Evolutionary conservation across 306 rosid species (phyloP), one percentile per base, ranked within the genome.

Genomic region (Psophocarpus tetragonolobus): DNA sequence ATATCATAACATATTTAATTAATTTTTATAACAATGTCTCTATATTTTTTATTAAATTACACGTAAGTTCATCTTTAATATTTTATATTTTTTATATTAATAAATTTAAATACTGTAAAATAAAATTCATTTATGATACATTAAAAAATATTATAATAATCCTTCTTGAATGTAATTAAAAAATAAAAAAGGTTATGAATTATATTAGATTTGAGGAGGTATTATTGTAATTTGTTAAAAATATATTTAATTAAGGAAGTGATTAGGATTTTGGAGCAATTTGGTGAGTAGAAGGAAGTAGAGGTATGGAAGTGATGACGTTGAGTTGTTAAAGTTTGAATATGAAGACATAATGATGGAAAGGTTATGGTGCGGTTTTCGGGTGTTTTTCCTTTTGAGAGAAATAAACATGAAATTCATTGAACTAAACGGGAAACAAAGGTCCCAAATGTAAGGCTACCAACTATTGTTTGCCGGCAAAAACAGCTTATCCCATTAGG

Each of bases 391-490:
- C 60, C 45, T 75, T 54, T 68, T 20, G 48, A 48, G 50, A 65
- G 0, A 35, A 45, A 62, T 27, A 69, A 64, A 76, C 41, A 26
- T 39, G 23, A 54, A 24, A 48, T 76, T 82, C 82, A 82, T 48
- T 82, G 85, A 82, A 81, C 81, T 38, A 61, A 75, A 75, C 26
- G 29, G 67, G 26, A 45, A 58, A 15, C 26, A 32, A 73, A 12
- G 64, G 64, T 73, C 24, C 42, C 32, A 73, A 64, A 66, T 8
- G 18, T 63, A 73, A 14, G 58, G n/a, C 2, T 58, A 58, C 65
- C 14, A 12, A 47, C 68, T 58, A 73, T 20, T 23, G 20, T 9
- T 39, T 12, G 29, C 47, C 53, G 7, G 70, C 79, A 75, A 65
- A 13, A 57, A 57, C 48, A 41, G 58, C 76, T 69, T 57, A 74